These are phyloP conservation scores for Termitomyces sp. DNA, from an alignment of 768 basidiomycete species.

Conservation along the genomic window DNA sequence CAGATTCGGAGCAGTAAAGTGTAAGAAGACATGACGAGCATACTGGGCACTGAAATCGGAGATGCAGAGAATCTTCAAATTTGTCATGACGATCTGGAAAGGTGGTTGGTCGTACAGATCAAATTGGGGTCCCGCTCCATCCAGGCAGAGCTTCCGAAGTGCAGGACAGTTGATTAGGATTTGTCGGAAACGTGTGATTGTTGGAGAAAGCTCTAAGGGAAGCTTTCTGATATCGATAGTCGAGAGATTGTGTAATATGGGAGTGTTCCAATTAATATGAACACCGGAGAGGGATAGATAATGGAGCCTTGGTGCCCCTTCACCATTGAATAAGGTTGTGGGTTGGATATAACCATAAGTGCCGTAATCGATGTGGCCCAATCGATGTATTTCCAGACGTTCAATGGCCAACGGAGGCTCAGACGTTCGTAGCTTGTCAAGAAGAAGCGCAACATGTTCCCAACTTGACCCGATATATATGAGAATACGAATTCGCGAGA, in stretches of 20 bases:
- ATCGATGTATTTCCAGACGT: constrained; percentile 64
- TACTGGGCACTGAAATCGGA: constrained; percentile 52
- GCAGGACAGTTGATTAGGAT: constrained; percentile 47
- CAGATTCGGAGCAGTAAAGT: constrained; percentile 55
- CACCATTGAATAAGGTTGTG: constrained; percentile 49
- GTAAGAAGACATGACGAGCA: constrained; percentile 41
- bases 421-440: constrained; percentile 44
- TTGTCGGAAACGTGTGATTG: constrained; percentile 45
- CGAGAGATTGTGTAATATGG: constrained; percentile 50
- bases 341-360: constrained; percentile 28
- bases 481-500: constrained; percentile 57
- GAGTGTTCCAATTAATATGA: constrained; percentile 54
- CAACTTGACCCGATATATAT: constrained; percentile 55
- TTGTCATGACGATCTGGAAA: constrained; percentile 42
- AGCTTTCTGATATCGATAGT: constrained; percentile 65
- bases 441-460: constrained; percentile 47
- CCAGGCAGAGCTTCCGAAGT: constrained; percentile 53
- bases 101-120: constrained; percentile 16
- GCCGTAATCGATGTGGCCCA: constrained; percentile 42
- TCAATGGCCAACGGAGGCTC: constrained; percentile 44
- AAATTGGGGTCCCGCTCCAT: constrained; percentile 57
- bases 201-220: constrained; percentile 48
- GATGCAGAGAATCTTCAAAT: constrained; percentile 50
- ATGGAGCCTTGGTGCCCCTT: constrained; percentile 37
- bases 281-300: constrained; percentile 57